Percentiles rank a stretch among this genome's conserved stretches.
Evolutionary conservation across 2,329 filamentous ascomycete species (phyloP).

Genomic region (Penicillium nordicum): DNA sequence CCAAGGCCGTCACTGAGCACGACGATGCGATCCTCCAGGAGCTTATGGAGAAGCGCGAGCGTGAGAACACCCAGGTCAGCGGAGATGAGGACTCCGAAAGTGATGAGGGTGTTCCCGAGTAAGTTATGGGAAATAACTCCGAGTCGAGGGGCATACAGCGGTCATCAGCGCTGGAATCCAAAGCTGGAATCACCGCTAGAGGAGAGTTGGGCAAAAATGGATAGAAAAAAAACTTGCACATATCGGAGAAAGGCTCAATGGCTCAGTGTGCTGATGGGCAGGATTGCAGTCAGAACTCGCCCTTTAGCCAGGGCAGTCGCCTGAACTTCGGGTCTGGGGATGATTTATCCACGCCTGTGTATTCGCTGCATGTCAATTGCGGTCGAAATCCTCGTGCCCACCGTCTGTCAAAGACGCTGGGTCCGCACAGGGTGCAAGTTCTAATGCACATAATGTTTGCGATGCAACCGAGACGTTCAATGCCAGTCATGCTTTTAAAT

Average conservation of each 20-base stretch:
- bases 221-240: constrained; percentile 20
- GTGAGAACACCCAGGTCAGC: constrained; percentile 96
- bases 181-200: constrained; percentile 13
- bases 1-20: constrained; percentile 97
- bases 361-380: constrained; percentile 15
- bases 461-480: constrained; percentile 26
- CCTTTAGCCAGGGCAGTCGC: constrained; percentile 19
- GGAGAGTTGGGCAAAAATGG: constrained; percentile 19
- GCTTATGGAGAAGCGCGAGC: constrained; percentile 97
- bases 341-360: constrained; percentile 14
- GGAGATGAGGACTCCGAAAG: constrained; percentile 96
- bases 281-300: constrained; percentile 22
- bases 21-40: constrained; percentile 96
- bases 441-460: constrained; percentile 37
- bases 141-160: constrained; percentile 15
- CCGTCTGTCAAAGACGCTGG: constrained; percentile 6
- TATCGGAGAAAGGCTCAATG: constrained; percentile 16
- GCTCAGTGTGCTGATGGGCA: constrained; percentile 18
- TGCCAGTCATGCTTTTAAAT: constrained; percentile 25
- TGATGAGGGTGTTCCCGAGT: constrained; percentile 73
- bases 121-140: constrained; percentile 17
- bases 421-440: constrained; percentile 25
- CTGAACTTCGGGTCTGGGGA: constrained; percentile 18
- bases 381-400: constrained; percentile 15
- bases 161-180: constrained; percentile 16